These are phyloP conservation scores for Annulohypoxylon bovei DNA, from an alignment of 495 filamentous ascomycete species.

Conservation along the genomic window DNA sequence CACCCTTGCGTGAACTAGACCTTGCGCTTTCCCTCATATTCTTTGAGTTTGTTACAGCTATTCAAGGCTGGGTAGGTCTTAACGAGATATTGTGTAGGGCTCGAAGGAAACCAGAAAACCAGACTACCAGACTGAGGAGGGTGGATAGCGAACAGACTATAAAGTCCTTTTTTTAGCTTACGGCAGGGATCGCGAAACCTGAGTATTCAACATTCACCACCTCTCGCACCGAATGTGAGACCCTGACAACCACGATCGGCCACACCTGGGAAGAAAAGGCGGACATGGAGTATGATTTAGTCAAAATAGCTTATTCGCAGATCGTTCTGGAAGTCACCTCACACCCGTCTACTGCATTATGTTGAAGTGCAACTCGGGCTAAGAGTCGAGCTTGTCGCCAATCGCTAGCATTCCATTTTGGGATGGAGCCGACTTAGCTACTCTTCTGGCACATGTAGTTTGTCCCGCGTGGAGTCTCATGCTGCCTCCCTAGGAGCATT, in stretches of 20 bases:
- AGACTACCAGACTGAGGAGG: background rate
- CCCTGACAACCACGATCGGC: conserved; percentile 33
- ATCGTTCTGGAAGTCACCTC: conserved; percentile 36
- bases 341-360: conserved; percentile 14
- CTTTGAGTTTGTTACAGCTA: conserved; percentile 34
- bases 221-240: conserved; percentile 35
- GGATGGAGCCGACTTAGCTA: conserved; percentile 34
- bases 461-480: conserved; percentile 42
- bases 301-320: conserved; percentile 29
- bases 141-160: conserved; percentile 34
- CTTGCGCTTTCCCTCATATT: conserved; percentile 23
- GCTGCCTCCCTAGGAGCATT: conserved; percentile 33
- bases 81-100: conserved; percentile 26
- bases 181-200: conserved; percentile 46
- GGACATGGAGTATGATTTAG: conserved; percentile 31
- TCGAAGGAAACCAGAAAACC: conserved; percentile 9
- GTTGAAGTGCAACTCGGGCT: conserved; percentile 19
- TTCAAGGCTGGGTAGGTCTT: conserved; percentile 28
- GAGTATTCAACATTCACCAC: conserved; percentile 29
- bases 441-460: conserved; percentile 29
- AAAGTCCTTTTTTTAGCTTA: conserved; percentile 40
- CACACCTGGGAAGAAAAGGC: conserved; percentile 25
- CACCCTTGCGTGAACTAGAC: conserved; percentile 28
- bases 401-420: conserved; percentile 21
- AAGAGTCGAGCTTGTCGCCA: conserved; percentile 20